A percentile compares a stretch with the other conserved stretches of the same genome.
Evolutionary conservation across 176 grass and related monocot genomes (phyloP).

Genomic region (Cenchrus purpureus): DNA sequence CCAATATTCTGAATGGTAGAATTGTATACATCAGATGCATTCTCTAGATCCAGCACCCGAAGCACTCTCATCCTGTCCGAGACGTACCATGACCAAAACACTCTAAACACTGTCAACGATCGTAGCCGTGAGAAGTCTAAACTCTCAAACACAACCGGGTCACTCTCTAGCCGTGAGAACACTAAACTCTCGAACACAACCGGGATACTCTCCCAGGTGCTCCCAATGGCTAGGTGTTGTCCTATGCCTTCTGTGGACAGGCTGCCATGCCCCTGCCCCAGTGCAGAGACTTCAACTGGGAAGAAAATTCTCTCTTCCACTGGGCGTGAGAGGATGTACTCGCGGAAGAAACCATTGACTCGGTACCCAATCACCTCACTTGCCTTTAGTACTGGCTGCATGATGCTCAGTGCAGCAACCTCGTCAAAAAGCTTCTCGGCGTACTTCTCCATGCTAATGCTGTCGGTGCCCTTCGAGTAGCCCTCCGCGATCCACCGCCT

Average conservation of each 20-base stretch:
- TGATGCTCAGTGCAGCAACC: not conserved
- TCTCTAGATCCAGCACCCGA: slow-evolving; percentile 36
- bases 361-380: not conserved
- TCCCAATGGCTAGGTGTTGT: too few relatives aligned
- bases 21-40: not conserved
- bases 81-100: too few relatives aligned
- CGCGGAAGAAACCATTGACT: not conserved
- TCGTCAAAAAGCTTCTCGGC: not conserved
- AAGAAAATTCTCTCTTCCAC: too few relatives aligned
- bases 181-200: too few relatives aligned
- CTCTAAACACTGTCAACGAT: too few relatives aligned
- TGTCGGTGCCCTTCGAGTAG: not conserved
- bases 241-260: too few relatives aligned
- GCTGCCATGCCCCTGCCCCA: too few relatives aligned
- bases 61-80: not conserved
- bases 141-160: too few relatives aligned
- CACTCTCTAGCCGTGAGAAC: too few relatives aligned
- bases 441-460: not conserved
- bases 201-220: too few relatives aligned
- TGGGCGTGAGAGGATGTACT: not conserved
- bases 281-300: too few relatives aligned
- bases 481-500: not conserved
- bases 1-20: not conserved
- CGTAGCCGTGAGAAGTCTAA: too few relatives aligned
- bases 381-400: not conserved